phyloP scores from a whole-genome alignment of 768 basidiomycete species.

The Suillus hirtellus region DNA sequence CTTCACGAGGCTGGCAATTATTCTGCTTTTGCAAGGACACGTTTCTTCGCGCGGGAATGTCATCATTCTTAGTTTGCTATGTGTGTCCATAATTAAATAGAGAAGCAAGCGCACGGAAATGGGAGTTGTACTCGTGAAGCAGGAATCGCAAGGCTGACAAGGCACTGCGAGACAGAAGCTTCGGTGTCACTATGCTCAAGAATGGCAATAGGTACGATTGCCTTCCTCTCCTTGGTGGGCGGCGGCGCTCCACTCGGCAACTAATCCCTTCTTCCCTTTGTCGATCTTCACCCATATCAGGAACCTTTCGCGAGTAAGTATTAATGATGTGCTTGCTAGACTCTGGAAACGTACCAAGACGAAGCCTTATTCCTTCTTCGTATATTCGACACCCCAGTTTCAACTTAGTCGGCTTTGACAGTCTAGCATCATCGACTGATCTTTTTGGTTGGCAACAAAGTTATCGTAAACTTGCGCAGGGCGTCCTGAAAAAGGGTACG shows the following conservation, averaged over 20 bases:
- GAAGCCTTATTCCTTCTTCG: slow-evolving; percentile 66
- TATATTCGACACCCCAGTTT: slow-evolving; percentile 75
- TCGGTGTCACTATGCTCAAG: slow-evolving; percentile 78
- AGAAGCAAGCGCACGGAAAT: slow-evolving; percentile 71
- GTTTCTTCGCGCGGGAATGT: slow-evolving; percentile 71
- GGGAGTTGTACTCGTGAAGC: slow-evolving; percentile 75
- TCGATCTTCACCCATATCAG: slow-evolving; percentile 61
- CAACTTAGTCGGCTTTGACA: slow-evolving; percentile 64
- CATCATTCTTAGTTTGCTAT: slow-evolving; percentile 73
- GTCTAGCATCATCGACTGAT: slow-evolving; percentile 31
- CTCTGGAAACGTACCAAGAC: slow-evolving; percentile 59
- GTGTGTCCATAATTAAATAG: slow-evolving; percentile 86
- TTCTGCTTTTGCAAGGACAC: slow-evolving; percentile 57
- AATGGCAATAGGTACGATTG: slow-evolving; percentile 86
- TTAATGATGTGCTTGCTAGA: slow-evolving; percentile 82
- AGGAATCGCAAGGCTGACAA: not conserved
- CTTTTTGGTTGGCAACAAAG: slow-evolving; percentile 49
- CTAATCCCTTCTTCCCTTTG: slow-evolving; percentile 41
- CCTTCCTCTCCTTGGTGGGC: slow-evolving; percentile 22
- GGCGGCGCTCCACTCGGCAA: slow-evolving; percentile 25
- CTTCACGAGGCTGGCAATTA: slow-evolving; percentile 62
- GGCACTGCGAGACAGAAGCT: not conserved
- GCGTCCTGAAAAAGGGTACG: slow-evolving; percentile 55
- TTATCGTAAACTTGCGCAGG: slow-evolving; percentile 90
- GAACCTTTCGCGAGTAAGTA: slow-evolving; percentile 71